Conservation (phyloP, 345 rosid genomes). For the Camelina laxa region DNA sequence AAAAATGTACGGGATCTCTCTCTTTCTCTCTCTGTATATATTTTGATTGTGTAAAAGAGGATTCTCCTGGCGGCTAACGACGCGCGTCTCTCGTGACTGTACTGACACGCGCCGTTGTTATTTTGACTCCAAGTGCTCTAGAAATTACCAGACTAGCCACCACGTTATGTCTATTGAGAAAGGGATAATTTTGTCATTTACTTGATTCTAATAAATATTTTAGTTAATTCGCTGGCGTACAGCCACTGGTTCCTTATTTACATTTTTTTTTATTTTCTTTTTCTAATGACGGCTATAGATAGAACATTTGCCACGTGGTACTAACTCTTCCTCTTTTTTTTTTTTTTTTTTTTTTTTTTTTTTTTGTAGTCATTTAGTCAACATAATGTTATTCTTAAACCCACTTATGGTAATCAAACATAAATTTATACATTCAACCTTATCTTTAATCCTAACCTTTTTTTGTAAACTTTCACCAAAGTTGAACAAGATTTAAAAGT, state of each 20-base stretch:
- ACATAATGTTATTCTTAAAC: constrained; percentile 2
- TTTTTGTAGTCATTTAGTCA: constrained; percentile 32
- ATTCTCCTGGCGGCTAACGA: constrained; percentile 49
- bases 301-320: constrained; percentile 36
- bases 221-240: constrained; percentile 42
- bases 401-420: constrained; percentile 28
- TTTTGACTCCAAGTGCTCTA: neutral
- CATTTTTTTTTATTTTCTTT: neutral
- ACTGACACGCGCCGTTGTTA: constrained; percentile 34
- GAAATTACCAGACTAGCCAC: constrained; percentile 27
- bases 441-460: constrained; percentile 35
- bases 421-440: constrained; percentile 15
- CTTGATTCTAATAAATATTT: neutral
- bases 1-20: constrained; percentile 34
- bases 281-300: constrained; percentile 41
- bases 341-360: neutral
- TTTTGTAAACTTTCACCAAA: constrained; percentile 11
- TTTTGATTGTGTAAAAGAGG: constrained; percentile 28
- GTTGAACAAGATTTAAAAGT: constrained; percentile 4
- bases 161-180: neutral
- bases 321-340: neutral
- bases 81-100: constrained; percentile 34
- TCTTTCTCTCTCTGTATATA: neutral
- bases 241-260: constrained; percentile 32
- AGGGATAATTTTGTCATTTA: constrained; percentile 18